A percentile compares a stretch with the other conserved stretches of the same genome.
Evolutionary conservation across 2,329 filamentous ascomycete species (phyloP).

Genomic region (Verticillium isaacii): DNA sequence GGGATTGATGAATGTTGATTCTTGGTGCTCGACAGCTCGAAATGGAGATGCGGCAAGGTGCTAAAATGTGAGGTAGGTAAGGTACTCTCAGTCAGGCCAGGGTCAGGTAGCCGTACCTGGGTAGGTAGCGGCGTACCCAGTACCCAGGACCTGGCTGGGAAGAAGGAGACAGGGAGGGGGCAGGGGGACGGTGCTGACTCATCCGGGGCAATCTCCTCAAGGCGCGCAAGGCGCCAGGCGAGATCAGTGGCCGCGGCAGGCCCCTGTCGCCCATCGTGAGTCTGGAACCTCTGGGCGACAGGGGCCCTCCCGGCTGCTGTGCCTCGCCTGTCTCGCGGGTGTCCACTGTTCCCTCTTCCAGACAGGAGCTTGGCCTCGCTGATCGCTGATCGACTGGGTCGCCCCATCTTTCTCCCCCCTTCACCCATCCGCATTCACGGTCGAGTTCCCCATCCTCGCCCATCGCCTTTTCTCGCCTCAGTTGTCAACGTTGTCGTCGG

Average conservation of each 20-base stretch:
- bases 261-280: not conserved
- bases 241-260: not conserved
- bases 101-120: too few species aligned
- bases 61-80: too few species aligned
- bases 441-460: not conserved
- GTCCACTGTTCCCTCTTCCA: not conserved
- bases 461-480: not conserved
- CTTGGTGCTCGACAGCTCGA: not conserved
- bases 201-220: not conserved
- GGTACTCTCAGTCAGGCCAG: too few species aligned
- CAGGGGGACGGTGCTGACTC: not conserved
- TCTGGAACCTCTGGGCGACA: conserved; percentile 1
- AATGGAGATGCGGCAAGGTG: too few species aligned
- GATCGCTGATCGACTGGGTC: not conserved
- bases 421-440: not conserved
- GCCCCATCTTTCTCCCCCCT: not conserved
- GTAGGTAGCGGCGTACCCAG: too few species aligned
- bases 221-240: not conserved
- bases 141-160: not conserved
- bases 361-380: not conserved
- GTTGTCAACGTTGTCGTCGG: not conserved
- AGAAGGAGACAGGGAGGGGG: not conserved
- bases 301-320: not conserved
- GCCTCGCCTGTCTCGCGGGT: not conserved
- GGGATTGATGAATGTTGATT: not conserved